These are phyloP conservation scores for Fusarium kyushuense DNA, from an alignment of 2,329 filamentous ascomycete species.

Conservation along the genomic window DNA sequence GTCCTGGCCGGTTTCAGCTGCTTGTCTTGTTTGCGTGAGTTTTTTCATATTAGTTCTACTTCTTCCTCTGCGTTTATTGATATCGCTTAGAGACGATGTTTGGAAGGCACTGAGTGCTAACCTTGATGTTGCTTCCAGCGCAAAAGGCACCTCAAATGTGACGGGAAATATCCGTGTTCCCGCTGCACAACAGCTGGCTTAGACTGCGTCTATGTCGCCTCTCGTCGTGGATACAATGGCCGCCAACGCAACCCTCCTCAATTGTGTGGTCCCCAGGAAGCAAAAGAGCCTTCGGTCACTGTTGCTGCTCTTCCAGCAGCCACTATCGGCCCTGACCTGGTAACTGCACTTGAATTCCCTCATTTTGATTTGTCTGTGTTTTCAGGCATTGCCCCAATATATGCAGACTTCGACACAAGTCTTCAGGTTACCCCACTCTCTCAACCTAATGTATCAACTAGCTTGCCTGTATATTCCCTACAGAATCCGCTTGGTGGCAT, in stretches of 20 bases:
- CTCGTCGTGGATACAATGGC: constrained; percentile 1
- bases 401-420: rapidly evolving
- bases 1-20: neutral
- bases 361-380: neutral
- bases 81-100: too few relatives aligned
- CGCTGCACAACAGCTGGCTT: neutral
- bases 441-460: neutral
- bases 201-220: constrained; percentile 1
- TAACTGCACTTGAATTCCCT: neutral
- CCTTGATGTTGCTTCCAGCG: neutral
- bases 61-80: too few relatives aligned
- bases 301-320: rapidly evolving
- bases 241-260: neutral
- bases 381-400: rapidly evolving
- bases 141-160: constrained; percentile 8
- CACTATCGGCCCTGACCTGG: too few relatives aligned
- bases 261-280: rapidly evolving
- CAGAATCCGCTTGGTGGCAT: neutral
- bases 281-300: rapidly evolving
- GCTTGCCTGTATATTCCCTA: neutral
- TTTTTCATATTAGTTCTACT: neutral
- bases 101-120: neutral
- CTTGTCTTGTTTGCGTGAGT: constrained; percentile 16
- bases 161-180: constrained; percentile 7
- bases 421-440: rapidly evolving